Conservation (phyloP, 2,329 filamentous ascomycete genomes). For the Ceratocystis smalleyi region DNA sequence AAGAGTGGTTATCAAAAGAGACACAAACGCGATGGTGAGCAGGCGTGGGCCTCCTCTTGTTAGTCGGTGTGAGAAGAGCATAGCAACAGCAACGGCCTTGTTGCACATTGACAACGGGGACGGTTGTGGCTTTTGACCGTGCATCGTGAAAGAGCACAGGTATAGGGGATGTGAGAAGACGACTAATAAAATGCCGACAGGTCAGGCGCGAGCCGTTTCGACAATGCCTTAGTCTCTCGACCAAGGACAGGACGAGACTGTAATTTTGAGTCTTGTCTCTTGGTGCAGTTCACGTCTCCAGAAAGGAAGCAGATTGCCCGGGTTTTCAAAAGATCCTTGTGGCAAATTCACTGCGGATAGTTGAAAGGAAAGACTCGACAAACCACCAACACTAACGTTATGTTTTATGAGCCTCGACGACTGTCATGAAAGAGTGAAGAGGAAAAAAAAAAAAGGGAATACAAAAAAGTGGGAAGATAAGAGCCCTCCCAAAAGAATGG, state of each 20-base stretch:
- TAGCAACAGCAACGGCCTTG: conserved; percentile 5
- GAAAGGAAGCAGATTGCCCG: not conserved
- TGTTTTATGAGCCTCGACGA: not conserved
- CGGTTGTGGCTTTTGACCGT: conserved; percentile 7
- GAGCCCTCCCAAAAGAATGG: not conserved
- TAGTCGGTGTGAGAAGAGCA: conserved; percentile 28
- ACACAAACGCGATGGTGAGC: conserved; percentile 21
- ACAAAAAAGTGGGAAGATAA: not conserved
- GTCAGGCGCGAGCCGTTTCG: not conserved
- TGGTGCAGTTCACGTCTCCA: not conserved
- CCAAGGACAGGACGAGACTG: not conserved
- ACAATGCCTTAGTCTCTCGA: not conserved
- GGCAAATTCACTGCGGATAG: not conserved
- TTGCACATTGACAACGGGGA: not conserved
- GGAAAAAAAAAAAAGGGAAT: not conserved
- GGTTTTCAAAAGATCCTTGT: not conserved
- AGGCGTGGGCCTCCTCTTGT: conserved; percentile 26
- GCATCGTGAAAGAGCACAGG: not conserved
- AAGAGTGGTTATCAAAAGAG: conserved; percentile 22
- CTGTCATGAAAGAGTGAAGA: not conserved
- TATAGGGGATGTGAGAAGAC: not conserved
- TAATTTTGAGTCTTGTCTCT: not conserved
- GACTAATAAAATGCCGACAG: not conserved
- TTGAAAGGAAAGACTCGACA: not conserved
- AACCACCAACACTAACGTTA: not conserved